Evolutionary conservation across 306 rosid species (phyloP).

Genomic region (Pueraria montana): DNA sequence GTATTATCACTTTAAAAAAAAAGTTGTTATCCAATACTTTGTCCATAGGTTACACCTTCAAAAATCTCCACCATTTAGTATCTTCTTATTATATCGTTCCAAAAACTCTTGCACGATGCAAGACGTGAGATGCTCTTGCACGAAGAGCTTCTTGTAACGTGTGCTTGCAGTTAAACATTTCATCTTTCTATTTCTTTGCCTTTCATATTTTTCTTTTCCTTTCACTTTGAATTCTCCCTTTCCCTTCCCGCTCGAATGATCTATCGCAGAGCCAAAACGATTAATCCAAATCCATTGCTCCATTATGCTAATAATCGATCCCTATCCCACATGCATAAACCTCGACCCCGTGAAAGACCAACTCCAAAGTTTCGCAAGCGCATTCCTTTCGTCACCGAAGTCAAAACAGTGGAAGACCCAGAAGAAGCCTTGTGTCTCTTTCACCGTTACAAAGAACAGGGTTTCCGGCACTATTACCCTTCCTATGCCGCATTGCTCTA

Average conservation of each 20-base stretch:
- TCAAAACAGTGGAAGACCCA: conserved; percentile 65
- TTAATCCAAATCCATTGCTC: conserved; percentile 39
- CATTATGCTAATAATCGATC: conserved; percentile 21
- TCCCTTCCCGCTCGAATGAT: conserved; percentile 47
- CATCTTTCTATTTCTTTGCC: too few species aligned
- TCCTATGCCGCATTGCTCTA: conserved; percentile 86
- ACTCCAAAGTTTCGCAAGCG: conserved; percentile 50
- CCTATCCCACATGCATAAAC: neutral
- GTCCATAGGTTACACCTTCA: too few species aligned
- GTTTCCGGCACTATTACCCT: conserved; percentile 82
- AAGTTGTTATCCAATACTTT: too few species aligned
- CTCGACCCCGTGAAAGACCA: conserved; percentile 1
- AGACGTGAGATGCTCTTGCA: too few species aligned
- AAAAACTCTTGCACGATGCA: too few species aligned
- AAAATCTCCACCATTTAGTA: too few species aligned
- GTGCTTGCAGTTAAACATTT: too few species aligned
- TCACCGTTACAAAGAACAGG: conserved; percentile 61
- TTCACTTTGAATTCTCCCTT: too few species aligned
- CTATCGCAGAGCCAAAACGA: conserved; percentile 42
- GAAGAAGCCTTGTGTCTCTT: conserved; percentile 79
- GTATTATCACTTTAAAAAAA: too few species aligned
- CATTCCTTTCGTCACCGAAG: conserved; percentile 69
- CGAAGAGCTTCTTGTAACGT: too few species aligned
- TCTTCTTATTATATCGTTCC: too few species aligned
- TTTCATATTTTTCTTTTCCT: too few species aligned